These are phyloP conservation scores for Hericium erinaceus DNA, from an alignment of 768 basidiomycete genomes.

Conservation along the genomic window DNA sequence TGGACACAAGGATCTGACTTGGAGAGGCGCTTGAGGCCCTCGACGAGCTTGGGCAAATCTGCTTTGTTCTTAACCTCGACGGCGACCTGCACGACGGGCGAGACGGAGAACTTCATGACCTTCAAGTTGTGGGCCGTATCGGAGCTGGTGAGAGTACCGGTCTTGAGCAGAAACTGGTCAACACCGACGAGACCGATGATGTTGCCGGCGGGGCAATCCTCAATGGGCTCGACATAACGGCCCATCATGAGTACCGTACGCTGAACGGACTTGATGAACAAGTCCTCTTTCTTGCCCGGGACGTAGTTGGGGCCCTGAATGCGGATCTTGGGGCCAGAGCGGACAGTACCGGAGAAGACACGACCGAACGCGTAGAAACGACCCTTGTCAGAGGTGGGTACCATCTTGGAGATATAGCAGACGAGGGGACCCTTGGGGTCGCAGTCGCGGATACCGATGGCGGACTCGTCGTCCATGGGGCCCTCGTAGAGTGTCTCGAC, in stretches of 20 bases:
- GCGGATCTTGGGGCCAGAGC: slow-evolving; percentile 95
- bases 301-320: slow-evolving; percentile 99
- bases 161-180: slow-evolving; percentile 99
- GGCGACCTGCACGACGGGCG: slow-evolving; percentile 97
- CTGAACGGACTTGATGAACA: slow-evolving; percentile 97
- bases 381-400: slow-evolving; percentile 98
- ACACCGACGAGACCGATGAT: slow-evolving; percentile 99
- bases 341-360: slow-evolving; percentile 98
- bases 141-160: slow-evolving; percentile 92
- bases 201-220: slow-evolving; percentile 98
- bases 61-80: slow-evolving; percentile 99
- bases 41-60: slow-evolving; percentile 98
- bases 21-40: slow-evolving; percentile 99
- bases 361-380: slow-evolving; percentile 99
- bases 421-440: slow-evolving; percentile 95
- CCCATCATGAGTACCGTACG: slow-evolving; percentile 99
- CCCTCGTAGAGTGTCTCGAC: slow-evolving; percentile 99
- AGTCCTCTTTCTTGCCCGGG: slow-evolving; percentile 97
- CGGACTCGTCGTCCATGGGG: slow-evolving; percentile 99
- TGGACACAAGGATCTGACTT: slow-evolving; percentile 99
- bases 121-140: slow-evolving; percentile 99
- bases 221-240: slow-evolving; percentile 95
- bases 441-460: slow-evolving; percentile 96
- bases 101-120: slow-evolving; percentile 99
- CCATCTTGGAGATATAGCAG: slow-evolving; percentile 99